These are phyloP conservation scores for Alternaria ventricosa DNA, from an alignment of 2,329 filamentous ascomycete species.

Conservation along the genomic window DNA sequence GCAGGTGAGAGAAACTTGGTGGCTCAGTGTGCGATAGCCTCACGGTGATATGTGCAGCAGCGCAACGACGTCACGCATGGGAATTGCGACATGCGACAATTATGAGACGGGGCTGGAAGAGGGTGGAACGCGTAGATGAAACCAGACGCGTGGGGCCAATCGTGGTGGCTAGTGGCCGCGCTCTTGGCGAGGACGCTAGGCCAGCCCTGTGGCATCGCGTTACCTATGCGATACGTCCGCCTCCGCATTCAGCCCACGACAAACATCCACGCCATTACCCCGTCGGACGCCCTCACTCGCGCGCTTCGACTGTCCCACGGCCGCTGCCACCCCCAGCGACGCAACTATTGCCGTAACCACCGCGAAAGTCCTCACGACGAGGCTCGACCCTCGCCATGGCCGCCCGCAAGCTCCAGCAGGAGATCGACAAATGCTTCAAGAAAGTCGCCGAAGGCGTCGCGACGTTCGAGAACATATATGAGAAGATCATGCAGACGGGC, in stretches of 20 bases:
- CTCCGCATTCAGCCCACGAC: slow-evolving; percentile 33
- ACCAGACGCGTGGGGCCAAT: slow-evolving; percentile 20
- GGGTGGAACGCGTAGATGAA: slow-evolving; percentile 15
- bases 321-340: slow-evolving; percentile 16
- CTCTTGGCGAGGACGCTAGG: slow-evolving; percentile 33
- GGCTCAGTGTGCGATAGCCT: not conserved
- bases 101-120: slow-evolving; percentile 10
- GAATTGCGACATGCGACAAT: slow-evolving; percentile 1
- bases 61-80: slow-evolving; percentile 14
- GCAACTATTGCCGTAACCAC: slow-evolving; percentile 18
- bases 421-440: slow-evolving; percentile 99
- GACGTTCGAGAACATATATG: slow-evolving; percentile 93
- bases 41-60: not conserved
- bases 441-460: slow-evolving; percentile 92
- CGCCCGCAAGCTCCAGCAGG: slow-evolving; percentile 93
- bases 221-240: slow-evolving; percentile 31
- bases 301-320: slow-evolving; percentile 17
- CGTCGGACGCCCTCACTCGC: slow-evolving; percentile 27
- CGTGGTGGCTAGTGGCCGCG: slow-evolving; percentile 11
- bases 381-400: slow-evolving; percentile 71
- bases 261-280: slow-evolving; percentile 24
- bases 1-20: not conserved
- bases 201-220: slow-evolving; percentile 28
- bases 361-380: slow-evolving; percentile 36
- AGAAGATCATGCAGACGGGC: slow-evolving; percentile 92